A percentile compares a stretch with the other conserved stretches of the same genome.
These are phyloP conservation scores for Trypanosoma avium DNA, from an alignment of 208 protist genomes.

Conservation along the genomic window DNA sequence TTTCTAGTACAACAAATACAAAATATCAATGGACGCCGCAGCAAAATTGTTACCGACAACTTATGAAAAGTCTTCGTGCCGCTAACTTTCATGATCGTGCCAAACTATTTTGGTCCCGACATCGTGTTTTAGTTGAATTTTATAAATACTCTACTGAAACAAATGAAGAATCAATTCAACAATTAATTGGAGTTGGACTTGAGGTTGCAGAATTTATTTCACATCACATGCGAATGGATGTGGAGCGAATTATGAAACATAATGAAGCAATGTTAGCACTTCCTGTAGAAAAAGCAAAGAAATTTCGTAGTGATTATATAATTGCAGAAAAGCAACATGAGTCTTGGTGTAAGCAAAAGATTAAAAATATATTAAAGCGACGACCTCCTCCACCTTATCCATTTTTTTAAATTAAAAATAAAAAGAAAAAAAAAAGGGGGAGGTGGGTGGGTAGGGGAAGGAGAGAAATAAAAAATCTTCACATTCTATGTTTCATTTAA, in stretches of 20 bases:
- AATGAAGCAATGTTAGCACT: conserved; percentile 79
- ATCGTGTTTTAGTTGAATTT: conserved; percentile 86
- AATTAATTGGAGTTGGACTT: conserved; percentile 58
- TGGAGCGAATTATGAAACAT: conserved; percentile 78
- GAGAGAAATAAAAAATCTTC: conserved; percentile 21
- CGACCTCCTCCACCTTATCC: conserved; percentile 82
- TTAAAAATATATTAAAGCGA: conserved; percentile 73
- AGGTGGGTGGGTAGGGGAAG: too few species aligned
- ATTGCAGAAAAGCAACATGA: conserved; percentile 86
- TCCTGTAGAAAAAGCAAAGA: conserved; percentile 72
- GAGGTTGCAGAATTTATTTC: conserved; percentile 71
- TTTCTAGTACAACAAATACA: background rate
- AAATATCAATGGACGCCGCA: conserved; percentile 54
- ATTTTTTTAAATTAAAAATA: conserved; percentile 47
- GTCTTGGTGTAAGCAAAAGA: conserved; percentile 89
- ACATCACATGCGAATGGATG: conserved; percentile 84
- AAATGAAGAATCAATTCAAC: conserved; percentile 42
- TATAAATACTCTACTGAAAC: conserved; percentile 81
- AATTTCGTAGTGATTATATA: conserved; percentile 73
- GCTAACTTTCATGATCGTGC: conserved; percentile 87
- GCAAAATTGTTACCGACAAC: conserved; percentile 68
- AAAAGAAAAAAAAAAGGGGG: background rate
- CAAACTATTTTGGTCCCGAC: conserved; percentile 88
- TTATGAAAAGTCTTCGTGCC: conserved; percentile 69
- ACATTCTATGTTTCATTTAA: background rate